These are phyloP conservation scores for Claviceps capensis DNA, from an alignment of 2,329 filamentous ascomycete species.

Conservation along the genomic window DNA sequence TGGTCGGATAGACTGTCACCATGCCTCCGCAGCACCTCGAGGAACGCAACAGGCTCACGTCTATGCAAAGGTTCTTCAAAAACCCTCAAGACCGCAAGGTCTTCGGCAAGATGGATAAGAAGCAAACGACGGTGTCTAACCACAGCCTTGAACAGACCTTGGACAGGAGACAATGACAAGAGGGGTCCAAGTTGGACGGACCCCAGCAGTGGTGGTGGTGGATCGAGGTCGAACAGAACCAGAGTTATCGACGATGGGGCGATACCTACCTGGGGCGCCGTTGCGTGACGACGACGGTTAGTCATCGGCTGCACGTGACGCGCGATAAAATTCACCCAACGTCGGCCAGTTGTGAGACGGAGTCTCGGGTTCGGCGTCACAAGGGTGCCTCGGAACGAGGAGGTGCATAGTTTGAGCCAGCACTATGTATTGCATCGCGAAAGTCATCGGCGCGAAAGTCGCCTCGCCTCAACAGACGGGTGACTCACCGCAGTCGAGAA, in stretches of 20 bases:
- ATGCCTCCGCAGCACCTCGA: slow-evolving; percentile 1
- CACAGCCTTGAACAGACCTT: background rate
- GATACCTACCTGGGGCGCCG: no score
- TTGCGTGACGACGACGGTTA: background rate
- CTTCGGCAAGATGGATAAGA: background rate
- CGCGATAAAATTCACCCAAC: no score
- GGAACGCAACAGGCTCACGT: background rate
- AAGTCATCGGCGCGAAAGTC: background rate
- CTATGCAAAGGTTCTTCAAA: background rate
- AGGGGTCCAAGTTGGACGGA: slow-evolving; percentile 8
- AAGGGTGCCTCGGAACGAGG: background rate
- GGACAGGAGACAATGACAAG: background rate
- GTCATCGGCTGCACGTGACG: slow-evolving; percentile 3
- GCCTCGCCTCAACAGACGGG: no score
- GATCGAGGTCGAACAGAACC: background rate
- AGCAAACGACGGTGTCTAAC: background rate
- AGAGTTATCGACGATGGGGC: background rate
- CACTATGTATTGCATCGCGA: background rate
- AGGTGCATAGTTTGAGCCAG: no score
- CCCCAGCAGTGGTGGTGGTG: slow-evolving; percentile 8
- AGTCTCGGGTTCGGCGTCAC: no score
- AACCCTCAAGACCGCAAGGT: background rate
- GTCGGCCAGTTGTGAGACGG: no score
- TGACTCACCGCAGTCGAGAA: no score
- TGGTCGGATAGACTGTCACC: background rate